phyloP scores from a whole-genome alignment of 345 rosid species.

The Lumnitzera racemosa region DNA sequence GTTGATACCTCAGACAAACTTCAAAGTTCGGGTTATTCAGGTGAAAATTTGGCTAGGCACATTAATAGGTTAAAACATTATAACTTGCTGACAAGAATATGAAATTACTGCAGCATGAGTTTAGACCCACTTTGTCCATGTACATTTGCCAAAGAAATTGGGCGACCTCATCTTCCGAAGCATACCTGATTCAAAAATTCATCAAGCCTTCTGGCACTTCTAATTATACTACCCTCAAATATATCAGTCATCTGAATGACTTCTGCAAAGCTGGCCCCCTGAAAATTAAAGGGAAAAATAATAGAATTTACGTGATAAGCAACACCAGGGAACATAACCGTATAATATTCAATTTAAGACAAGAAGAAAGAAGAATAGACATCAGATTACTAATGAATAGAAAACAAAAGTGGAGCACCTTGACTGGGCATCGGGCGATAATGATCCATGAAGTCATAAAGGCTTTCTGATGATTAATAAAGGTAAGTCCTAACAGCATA shows the following conservation, averaged over 20 bases:
- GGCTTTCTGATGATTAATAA: no score
- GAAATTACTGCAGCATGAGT: neutral
- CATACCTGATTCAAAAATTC: conserved; percentile 94
- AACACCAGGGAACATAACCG: no score
- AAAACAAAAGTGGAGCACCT: no score
- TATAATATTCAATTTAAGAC: neutral
- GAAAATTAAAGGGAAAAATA: conserved; percentile 13
- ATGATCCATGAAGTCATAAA: no score
- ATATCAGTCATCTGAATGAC: conserved; percentile 94
- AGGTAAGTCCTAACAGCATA: no score
- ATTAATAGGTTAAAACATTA: no score
- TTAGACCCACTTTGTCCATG: conserved; percentile 1
- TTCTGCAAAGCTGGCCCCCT: conserved; percentile 93
- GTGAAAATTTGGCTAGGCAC: neutral
- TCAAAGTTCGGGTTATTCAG: neutral
- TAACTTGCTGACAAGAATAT: no score
- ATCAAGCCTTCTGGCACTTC: conserved; percentile 90
- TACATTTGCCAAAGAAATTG: neutral
- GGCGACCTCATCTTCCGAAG: neutral
- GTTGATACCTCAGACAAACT: neutral
- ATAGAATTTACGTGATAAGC: neutral
- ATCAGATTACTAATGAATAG: no score
- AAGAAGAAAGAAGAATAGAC: neutral
- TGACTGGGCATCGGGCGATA: no score
- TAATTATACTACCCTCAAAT: conserved; percentile 93